Conservation (phyloP, 495 filamentous ascomycete genomes). For the Trichoderma parareesei region DNA sequence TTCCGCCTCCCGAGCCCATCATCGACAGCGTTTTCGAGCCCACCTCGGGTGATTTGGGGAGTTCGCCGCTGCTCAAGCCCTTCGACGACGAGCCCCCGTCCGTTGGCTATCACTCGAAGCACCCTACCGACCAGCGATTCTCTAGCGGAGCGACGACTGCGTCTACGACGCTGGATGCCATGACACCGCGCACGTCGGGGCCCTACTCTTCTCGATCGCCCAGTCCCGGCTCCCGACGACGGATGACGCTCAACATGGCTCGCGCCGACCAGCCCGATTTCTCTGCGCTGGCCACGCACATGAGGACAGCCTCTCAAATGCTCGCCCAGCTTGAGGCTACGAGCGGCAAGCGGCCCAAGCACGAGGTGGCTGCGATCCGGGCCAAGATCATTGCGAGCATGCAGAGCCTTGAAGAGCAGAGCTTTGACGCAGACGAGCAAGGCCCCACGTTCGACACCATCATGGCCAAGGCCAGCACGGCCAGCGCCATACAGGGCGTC, state of each 20-base stretch:
- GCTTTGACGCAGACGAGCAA: conserved; percentile 55
- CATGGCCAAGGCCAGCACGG: conserved; percentile 45
- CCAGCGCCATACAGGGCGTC: conserved; percentile 24
- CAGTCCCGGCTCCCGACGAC: conserved; percentile 47
- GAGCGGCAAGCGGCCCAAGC: conserved; percentile 58
- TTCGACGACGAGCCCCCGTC: conserved; percentile 30
- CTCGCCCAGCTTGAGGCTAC: conserved; percentile 66
- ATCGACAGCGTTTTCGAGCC: conserved; percentile 73
- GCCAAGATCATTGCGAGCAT: conserved; percentile 75
- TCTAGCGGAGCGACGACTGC: conserved; percentile 49
- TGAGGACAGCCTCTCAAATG: conserved; percentile 74
- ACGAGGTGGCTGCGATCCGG: conserved; percentile 67
- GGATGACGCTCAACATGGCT: conserved; percentile 39
- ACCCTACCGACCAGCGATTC: conserved; percentile 30
- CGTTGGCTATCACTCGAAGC: conserved; percentile 18
- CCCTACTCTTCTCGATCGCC: conserved; percentile 47
- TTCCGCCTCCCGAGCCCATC: conserved; percentile 29
- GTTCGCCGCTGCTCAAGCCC: conserved; percentile 53
- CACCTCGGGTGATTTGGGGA: conserved; percentile 60
- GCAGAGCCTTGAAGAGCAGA: conserved; percentile 75
- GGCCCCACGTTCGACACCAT: conserved; percentile 65
- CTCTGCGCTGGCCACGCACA: conserved; percentile 67
- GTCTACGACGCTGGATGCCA: conserved; percentile 39
- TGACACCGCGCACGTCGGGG: conserved; percentile 53
- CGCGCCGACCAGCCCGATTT: conserved; percentile 57